Base-by-base conservation (phyloP, 2,329 filamentous ascomycete species). In the Aspergillus aculeatus region DNA sequence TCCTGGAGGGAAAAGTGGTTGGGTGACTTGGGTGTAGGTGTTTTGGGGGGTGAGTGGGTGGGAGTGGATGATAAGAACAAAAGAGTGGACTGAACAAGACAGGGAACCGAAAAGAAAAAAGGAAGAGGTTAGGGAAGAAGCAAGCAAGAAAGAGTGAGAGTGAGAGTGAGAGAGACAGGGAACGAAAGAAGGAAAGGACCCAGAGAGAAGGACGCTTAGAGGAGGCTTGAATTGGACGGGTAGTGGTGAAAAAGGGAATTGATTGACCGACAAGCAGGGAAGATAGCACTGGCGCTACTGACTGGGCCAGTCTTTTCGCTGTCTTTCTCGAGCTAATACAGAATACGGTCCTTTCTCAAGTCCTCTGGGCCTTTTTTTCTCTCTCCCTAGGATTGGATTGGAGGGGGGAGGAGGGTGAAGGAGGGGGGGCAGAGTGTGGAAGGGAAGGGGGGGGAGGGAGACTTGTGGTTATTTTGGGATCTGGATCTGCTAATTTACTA, bases 401-500 rank as follows among this genome's bases (percentile, higher is more conserved):
- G 14, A 16, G 16, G 38, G 16, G 38, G 16, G 14, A 12, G 16
- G 14, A 41, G 35, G 14, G 35, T 5, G 12, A 4, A 16, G 35
- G 38, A 14, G 16, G 6, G 38, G 38, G 38, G 5, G 16, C 14
- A n/a, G 16, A n/a, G 38, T n/a, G 38, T 41, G 38, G 26, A 55
- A 48, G 62, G 64, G 59, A 53, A 47, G 35, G 58, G 58, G 58
- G 62, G 62, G 59, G 59, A 4, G 16, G 4, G 32, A 35, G 32
- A 35, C 51, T 59, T 59, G 67, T 68, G 66, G 65, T 69, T 71
- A 72, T 72, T 72, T 72, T 71, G 68, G 68, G 68, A 64, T 62
- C 62, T 63, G 61, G 58, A 64, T 62, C 59, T 64, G 57, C 61
- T 60, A 66, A 65, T 61, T 66, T 64, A 64, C 56, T 59, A 54